Evolutionary conservation across 1,284 basidiomycete species (phyloP), one percentile per base, ranked within the genome.

Genomic region (Malassezia equina): DNA sequence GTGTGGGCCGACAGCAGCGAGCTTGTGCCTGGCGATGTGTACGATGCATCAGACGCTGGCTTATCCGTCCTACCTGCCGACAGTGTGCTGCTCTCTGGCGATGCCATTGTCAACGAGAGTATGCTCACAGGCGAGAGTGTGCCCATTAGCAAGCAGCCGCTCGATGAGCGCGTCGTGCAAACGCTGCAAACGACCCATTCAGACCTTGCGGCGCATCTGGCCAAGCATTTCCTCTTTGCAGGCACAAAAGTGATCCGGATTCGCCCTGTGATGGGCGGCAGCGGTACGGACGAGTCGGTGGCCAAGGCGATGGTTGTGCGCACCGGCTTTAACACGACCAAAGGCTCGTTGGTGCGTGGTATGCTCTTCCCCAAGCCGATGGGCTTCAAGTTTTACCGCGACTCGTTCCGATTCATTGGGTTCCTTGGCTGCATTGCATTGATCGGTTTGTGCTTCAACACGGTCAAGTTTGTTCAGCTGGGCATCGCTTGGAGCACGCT

Each of bases 351-450:
- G 17, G 83, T 98, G 7, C 82, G 94, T 23, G 94, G 90, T 0
- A 99, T 99, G 94, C 79, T 99, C 15, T 99, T 94, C 78, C 94
- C 94, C 0, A 96, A 95, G 73, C 91, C 93, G 0, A 91, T 96
- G 68, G 93, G 91, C 21, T 72, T 72, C 64, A 90, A 93, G 75
- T 95, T 94, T 75, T 94, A 95, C 69, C 85, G 90, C 28, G 94
- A 99, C 77, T 96, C 93, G 7, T 88, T 96, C 72, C 83, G 90
- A 49, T 99, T 99, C 75, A 95, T 98, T 58, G 83, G 83, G 34
- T 90, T 98, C 15, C 81, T 99, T 13, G 85, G 88, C 13, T 81
- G 86, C 25, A 85, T 96, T 44, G 91, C 93, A 17, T 82, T 82
- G 11, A 75, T 94, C 24, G 93, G 91, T 9, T 76, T 77, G 56